Conservation (phyloP, 1,284 basidiomycete species). For the Microbotryum violaceum region DNA sequence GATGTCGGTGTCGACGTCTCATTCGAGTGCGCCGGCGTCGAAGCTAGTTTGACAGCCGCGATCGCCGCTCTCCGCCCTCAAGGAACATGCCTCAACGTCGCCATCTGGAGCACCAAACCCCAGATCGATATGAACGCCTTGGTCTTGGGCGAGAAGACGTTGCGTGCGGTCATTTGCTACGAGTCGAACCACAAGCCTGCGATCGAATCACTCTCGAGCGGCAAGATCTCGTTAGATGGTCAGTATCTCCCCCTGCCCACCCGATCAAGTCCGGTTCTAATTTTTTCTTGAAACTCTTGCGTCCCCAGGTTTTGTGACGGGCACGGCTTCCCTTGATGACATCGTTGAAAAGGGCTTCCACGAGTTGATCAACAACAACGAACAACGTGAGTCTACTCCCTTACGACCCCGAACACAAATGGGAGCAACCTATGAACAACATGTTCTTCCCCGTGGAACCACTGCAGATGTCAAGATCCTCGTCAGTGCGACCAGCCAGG, state of each 20-base stretch:
- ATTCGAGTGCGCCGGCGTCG: constrained; percentile 41
- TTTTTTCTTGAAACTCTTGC: no score
- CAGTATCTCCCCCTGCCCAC: background rate
- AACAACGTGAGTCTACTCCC: constrained; percentile 27
- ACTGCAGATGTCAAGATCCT: constrained; percentile 32
- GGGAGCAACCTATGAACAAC: background rate
- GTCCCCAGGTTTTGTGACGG: constrained; percentile 35
- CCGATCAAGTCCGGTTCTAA: no score
- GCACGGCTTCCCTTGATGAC: constrained; percentile 38
- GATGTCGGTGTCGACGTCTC: constrained; percentile 38
- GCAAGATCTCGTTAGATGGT: constrained; percentile 36
- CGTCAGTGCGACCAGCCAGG: constrained; percentile 15
- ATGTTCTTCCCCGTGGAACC: background rate
- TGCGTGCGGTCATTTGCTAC: constrained; percentile 35
- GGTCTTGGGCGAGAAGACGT: constrained; percentile 36
- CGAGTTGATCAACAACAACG: constrained; percentile 40
- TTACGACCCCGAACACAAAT: no score
- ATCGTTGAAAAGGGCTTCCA: constrained; percentile 40
- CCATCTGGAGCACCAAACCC: constrained; percentile 37
- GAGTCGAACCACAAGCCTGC: constrained; percentile 36
- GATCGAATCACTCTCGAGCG: constrained; percentile 36
- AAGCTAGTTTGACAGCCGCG: constrained; percentile 36
- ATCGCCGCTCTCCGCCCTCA: constrained; percentile 35
- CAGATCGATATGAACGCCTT: constrained; percentile 37
- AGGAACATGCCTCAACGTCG: constrained; percentile 39